Conservation (phyloP, 2,329 filamentous ascomycete species). For the Aspergillus sp. region DNA sequence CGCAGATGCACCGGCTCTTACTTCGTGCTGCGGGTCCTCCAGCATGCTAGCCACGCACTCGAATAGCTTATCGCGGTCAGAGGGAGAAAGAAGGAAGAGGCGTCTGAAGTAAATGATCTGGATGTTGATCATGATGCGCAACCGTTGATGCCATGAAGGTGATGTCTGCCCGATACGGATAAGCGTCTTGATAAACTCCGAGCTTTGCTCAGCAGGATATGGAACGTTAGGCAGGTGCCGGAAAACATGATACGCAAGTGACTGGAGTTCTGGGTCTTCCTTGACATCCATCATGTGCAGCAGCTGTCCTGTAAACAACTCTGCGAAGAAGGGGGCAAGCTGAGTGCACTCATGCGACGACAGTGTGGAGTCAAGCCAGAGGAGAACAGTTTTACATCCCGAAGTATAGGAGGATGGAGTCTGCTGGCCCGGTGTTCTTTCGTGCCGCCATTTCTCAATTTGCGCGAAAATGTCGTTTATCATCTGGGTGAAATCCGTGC, state of each 20-base stretch:
- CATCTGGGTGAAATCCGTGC: constrained; percentile 68
- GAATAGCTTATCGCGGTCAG: constrained; percentile 78
- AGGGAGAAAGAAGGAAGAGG: constrained; percentile 76
- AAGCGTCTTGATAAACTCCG: constrained; percentile 78
- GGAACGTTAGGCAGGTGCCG: constrained; percentile 94
- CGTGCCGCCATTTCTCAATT: constrained; percentile 82
- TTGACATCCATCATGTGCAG: constrained; percentile 99
- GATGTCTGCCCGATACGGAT: constrained; percentile 85
- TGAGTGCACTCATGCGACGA: constrained; percentile 91
- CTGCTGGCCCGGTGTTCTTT: constrained; percentile 83
- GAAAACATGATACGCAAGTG: constrained; percentile 94
- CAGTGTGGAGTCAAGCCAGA: constrained; percentile 90
- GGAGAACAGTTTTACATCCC: constrained; percentile 90
- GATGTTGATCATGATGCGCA: constrained; percentile 95
- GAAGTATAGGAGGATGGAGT: constrained; percentile 93
- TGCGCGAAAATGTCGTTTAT: constrained; percentile 74
- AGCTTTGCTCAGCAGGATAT: constrained; percentile 81
- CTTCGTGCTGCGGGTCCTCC: constrained; percentile 85
- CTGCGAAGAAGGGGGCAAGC: constrained; percentile 86
- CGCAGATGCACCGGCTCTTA: constrained; percentile 86
- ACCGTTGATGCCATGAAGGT: constrained; percentile 89
- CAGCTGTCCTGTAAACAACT: constrained; percentile 85
- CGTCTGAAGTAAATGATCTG: constrained; percentile 98
- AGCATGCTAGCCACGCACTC: constrained; percentile 96
- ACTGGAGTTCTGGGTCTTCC: constrained; percentile 93